These are phyloP conservation scores for Viola odorata DNA, from an alignment of 345 rosid genomes.

Conservation along the genomic window DNA sequence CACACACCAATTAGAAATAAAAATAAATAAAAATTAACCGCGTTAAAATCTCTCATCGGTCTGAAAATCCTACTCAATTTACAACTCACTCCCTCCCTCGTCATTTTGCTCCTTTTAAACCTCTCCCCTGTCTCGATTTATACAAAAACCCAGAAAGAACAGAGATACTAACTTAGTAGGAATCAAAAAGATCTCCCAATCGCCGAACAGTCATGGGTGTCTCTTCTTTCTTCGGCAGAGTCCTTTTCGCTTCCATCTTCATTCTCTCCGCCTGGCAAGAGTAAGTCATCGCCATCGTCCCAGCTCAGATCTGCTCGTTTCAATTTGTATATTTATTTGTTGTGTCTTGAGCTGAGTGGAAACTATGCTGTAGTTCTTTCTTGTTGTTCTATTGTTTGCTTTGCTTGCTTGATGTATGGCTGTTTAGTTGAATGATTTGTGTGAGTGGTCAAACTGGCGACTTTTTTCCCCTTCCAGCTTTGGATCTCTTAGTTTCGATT, in stretches of 20 bases:
- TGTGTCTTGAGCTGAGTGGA: not conserved
- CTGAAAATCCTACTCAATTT: not conserved
- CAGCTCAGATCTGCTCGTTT: not conserved
- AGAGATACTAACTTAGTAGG: too few species aligned
- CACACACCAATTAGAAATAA: too few species aligned
- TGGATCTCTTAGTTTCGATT: not conserved
- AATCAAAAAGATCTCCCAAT: too few species aligned
- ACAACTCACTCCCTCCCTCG: slow-evolving; percentile 18
- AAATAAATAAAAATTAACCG: too few species aligned
- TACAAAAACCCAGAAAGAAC: not conserved
- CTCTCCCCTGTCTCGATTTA: slow-evolving; percentile 11
- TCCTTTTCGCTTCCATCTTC: slow-evolving; percentile 62
- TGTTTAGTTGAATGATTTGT: too few species aligned
- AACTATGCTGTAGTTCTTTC: not conserved
- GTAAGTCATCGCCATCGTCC: slow-evolving; percentile 24
- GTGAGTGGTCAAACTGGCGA: too few species aligned
- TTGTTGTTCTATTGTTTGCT: not conserved
- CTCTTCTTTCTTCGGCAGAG: slow-evolving; percentile 54
- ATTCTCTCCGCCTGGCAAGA: slow-evolving; percentile 72
- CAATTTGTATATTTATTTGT: not conserved
- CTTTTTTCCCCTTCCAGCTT: too few species aligned
- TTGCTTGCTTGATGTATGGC: not conserved
- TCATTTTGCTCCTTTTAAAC: not conserved
- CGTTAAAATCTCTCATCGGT: too few species aligned
- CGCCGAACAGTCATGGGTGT: slow-evolving; percentile 23